Conservation (phyloP, 345 rosid species). For the Durio zibethinus region DNA sequence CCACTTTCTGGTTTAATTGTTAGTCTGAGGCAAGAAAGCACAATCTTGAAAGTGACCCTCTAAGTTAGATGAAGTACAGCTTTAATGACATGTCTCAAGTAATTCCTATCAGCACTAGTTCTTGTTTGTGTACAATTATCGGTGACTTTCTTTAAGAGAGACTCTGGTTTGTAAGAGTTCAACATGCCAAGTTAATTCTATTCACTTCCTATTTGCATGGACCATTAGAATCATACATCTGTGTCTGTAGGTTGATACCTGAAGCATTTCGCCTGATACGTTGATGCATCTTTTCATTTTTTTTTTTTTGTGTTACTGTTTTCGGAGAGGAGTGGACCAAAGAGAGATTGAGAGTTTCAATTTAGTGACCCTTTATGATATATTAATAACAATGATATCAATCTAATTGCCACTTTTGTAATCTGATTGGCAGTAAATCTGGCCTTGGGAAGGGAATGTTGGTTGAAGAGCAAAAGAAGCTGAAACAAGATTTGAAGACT, state of each 20-base stretch:
- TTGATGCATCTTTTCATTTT: background rate
- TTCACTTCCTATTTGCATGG: background rate
- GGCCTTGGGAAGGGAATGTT: constrained; percentile 66
- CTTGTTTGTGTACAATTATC: background rate
- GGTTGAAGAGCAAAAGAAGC: constrained; percentile 49
- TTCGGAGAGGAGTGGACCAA: background rate
- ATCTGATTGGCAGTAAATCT: constrained; percentile 57
- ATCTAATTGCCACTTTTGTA: constrained; percentile 1
- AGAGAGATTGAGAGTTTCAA: background rate
- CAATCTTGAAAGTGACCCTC: background rate
- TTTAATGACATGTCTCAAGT: background rate
- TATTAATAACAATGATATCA: background rate
- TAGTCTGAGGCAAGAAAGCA: background rate
- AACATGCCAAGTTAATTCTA: background rate
- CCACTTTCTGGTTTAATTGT: background rate
- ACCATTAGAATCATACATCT: background rate
- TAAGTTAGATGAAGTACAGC: background rate
- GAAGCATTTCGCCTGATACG: background rate
- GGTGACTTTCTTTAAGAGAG: background rate
- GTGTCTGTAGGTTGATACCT: background rate
- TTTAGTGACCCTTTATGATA: background rate
- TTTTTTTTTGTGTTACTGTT: background rate
- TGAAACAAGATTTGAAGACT: constrained; percentile 65
- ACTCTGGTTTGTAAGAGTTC: background rate
- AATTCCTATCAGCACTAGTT: background rate